Evolutionary conservation across 306 rosid species (phyloP), one percentile per base, ranked within the genome.

Genomic region (Astragalus membranaceus): DNA sequence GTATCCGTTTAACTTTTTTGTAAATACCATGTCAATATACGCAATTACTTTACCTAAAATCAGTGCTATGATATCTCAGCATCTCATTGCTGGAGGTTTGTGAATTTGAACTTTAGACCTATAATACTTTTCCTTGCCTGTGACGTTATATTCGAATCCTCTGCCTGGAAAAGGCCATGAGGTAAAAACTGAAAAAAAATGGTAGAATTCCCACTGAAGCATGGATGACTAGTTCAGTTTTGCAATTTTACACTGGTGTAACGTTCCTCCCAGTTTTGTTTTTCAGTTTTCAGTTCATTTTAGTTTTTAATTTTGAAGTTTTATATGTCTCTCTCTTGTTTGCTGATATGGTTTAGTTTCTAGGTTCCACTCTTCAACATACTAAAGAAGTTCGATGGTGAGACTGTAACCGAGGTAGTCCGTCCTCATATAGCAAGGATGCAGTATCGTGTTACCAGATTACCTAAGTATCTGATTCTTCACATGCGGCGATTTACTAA

Each of bases 331-430:
- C 12, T 71, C 39, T 20, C 44, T 23, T 69, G 57, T 33, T 16
- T 48, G 68, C 78, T 78, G 61, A 74, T 39, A 69, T 17, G 61
- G 66, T 64, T 67, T 78, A 54, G 32, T 80, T 54, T 73, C 44
- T 70, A 94, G 99, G 99, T 94, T 72, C 97, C 97, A 17, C 92
- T 94, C 66, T 91, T 94, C 78, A 94, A 94, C 81, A 94, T 94
- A 59, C 74, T 94, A 60, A 94, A 91, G 86, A 94, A 94, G 85
- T 94, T 94, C 79, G 99, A 94, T 37, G 97, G 99, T 26, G 95
- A 91, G 85, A 89, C 89, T 35, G 61, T 94, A 62, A 91, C 97
- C 12, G 99, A 94, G 78, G 96, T 94, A 29, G 97, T 94, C 42
- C 95, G 97, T 67, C 99, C 99, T 81, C 89, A 79, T 49, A 72